These are phyloP conservation scores for Protomyces lactucae-debilis DNA, from an alignment of 1,139 yeast species.

Conservation along the genomic window DNA sequence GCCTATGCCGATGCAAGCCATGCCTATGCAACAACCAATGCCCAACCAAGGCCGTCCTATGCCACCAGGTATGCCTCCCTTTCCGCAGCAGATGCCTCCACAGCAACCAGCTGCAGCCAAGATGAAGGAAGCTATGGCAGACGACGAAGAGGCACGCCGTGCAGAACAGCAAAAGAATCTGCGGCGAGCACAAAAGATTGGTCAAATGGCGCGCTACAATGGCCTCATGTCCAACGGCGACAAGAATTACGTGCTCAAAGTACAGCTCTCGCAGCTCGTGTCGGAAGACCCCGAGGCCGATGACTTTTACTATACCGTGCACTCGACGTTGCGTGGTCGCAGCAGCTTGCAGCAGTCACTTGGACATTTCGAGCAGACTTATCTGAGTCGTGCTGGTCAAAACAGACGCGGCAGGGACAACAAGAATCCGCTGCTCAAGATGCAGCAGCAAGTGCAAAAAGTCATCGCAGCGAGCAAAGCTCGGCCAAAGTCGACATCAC, in stretches of 20 bases:
- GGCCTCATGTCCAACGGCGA: slow-evolving; percentile 97
- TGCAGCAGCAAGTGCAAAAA: slow-evolving; percentile 97
- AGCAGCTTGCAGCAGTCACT: slow-evolving; percentile 38
- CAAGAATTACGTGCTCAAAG: slow-evolving; percentile 88
- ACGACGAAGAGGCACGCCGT: slow-evolving; percentile 8
- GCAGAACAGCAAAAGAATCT: slow-evolving; percentile 34
- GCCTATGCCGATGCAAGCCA: slow-evolving; percentile 31
- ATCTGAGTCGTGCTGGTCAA: slow-evolving; percentile 88
- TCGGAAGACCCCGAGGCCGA: slow-evolving; percentile 97
- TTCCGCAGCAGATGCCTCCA: background rate
- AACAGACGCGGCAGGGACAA: slow-evolving; percentile 77
- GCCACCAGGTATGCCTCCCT: background rate
- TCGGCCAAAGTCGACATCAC: slow-evolving; percentile 67
- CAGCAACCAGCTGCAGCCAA: background rate
- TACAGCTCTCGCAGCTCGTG: slow-evolving; percentile 91
- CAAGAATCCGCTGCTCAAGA: slow-evolving; percentile 89
- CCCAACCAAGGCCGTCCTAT: background rate
- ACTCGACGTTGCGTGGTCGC: slow-evolving; percentile 67
- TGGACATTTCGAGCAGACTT: slow-evolving; percentile 86
- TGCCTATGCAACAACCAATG: slow-evolving; percentile 30
- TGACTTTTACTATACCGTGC: slow-evolving; percentile 93
- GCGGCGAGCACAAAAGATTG: slow-evolving; percentile 33
- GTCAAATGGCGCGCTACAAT: slow-evolving; percentile 69
- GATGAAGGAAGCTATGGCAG: background rate
- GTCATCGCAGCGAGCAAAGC: slow-evolving; percentile 95